Evolutionary conservation across 257 asterid species (phyloP), one percentile per base, ranked within the genome.

Genomic region (Nicotiana otophora): DNA sequence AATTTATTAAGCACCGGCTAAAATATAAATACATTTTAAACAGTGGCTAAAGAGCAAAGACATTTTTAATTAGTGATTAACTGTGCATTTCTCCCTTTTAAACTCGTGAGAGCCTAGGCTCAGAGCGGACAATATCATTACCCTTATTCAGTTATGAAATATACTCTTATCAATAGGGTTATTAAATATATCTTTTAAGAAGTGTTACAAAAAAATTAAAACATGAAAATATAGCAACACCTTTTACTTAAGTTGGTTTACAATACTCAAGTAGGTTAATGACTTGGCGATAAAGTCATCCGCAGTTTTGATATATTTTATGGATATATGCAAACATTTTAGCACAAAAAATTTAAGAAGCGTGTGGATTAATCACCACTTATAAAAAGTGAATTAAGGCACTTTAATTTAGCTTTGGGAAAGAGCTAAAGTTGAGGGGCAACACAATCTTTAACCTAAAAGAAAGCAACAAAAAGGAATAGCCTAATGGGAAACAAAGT

Each of bases 391-490:
- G n/a, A 57, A 9, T 65, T 81, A 39, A 57, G 61, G 28, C 65
- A 67, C 64, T 68, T 74, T 54, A 74, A 82, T 61, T n/a, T 82
- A 3, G 61, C 83, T 82, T 78, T 78, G 81, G 77, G n/a, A 82
- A 67, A 58, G 81, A 39, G 65, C 19, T 5, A 15, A 39, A 42
- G 68, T 80, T 62, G 7, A 62, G 20, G 53, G 62, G 30, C n/a
- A 20, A 31, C n/a, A 16, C 30, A 23, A 19, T 31, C 26, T 14
- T 16, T 62, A 26, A 19, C 79, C 55, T 65, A 23, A 9, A 82
- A 16, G 42, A 30, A 46, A 62, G 7, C 14, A 16, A 19, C 10
- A 70, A 77, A 51, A 53, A 14, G 34, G 63, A 76, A 57, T 42
- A 61, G 34, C n/a, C 53, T 26, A 82, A 7, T 54, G n/a, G 62